Conservation (phyloP, 441 rosid species). For the Breynia disticha region DNA sequence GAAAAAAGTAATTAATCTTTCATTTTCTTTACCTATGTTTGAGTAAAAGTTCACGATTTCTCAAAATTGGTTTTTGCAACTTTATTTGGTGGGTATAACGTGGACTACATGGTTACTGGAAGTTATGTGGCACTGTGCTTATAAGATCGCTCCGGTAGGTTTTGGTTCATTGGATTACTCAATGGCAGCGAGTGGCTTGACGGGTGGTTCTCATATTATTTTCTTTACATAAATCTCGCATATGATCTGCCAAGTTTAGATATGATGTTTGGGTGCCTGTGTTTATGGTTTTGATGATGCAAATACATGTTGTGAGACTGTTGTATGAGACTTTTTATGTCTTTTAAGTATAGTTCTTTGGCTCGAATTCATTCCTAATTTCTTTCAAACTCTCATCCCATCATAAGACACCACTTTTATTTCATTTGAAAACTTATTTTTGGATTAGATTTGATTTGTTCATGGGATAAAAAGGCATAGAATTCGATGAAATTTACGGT, state of each 20-base stretch:
- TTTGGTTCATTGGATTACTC: slow-evolving; percentile 30
- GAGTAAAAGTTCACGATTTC: slow-evolving; percentile 45
- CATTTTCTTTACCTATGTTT: not conserved
- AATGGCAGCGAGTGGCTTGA: slow-evolving; percentile 29
- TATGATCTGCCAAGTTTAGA: slow-evolving; percentile 25
- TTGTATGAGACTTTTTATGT: slow-evolving; percentile 48
- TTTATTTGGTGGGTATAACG: slow-evolving; percentile 46
- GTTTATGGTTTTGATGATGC: slow-evolving; percentile 58
- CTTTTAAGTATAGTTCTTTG: slow-evolving; percentile 51
- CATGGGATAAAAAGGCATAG: too few species aligned
- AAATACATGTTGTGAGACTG: slow-evolving; percentile 56
- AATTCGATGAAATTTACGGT: too few species aligned
- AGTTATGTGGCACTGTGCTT: slow-evolving; percentile 47
- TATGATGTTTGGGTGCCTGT: slow-evolving; percentile 40
- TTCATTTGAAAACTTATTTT: too few species aligned
- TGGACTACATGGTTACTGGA: slow-evolving; percentile 66
- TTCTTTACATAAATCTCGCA: slow-evolving; percentile 30
- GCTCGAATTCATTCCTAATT: slow-evolving; percentile 79
- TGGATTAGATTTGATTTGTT: too few species aligned
- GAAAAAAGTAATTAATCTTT: not conserved
- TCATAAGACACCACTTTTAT: too few species aligned
- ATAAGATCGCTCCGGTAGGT: slow-evolving; percentile 25
- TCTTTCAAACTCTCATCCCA: too few species aligned
- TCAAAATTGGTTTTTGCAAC: slow-evolving; percentile 61
- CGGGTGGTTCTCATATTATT: slow-evolving; percentile 41